Evolutionary conservation across 768 basidiomycete species (phyloP), one percentile per base, ranked within the genome.

Genomic region (Postia placenta): DNA sequence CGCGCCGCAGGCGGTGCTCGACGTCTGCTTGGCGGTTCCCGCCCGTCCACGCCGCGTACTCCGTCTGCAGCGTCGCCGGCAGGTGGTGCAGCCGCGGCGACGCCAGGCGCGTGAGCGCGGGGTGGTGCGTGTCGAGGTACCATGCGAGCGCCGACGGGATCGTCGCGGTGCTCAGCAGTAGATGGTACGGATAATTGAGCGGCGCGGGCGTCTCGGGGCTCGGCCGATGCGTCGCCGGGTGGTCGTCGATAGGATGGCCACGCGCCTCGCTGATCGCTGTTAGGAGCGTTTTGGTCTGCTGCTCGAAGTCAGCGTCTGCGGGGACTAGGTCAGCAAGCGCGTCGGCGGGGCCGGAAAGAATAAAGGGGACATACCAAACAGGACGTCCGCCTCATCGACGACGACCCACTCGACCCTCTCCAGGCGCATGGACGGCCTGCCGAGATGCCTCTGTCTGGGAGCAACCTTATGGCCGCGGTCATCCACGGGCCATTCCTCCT

Each of bases 341-440:
- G 12, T 22, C 47, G 33, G 9, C 30, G 9, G 23, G 43, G 30
- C 26, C 11, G 11, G 28, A 15, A 38, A 23, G 35, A 26, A 35
- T 35, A 30, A 35, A 7, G 12, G 42, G 45, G 4, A 65, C 77
- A 43, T 54, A 89, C 92, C 90, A 46, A 95, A 85, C 11, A 94
- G 70, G 42, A 96, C 80, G 61, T 95, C 93, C 0, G 93, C 92
- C 61, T 96, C 92, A 52, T 96, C 93, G 1, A 95, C 70, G 2
- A 94, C 73, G 5, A 95, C 84, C 91, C 91, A 95, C 58, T 95
- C 90, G 1, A 94, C 70, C 42, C 80, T 75, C 45, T 74, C 74
- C 20, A 92, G 66, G 1, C 81, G 75, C 67, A 89, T 75, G 58
- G 82, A 74, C 4, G 79, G 74, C 40, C 74, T 69, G 51, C 67